Evolutionary conservation across 352 stramenopile species (phyloP), one percentile per base, ranked within the genome.

Genomic region (Phytophthora rubi): DNA sequence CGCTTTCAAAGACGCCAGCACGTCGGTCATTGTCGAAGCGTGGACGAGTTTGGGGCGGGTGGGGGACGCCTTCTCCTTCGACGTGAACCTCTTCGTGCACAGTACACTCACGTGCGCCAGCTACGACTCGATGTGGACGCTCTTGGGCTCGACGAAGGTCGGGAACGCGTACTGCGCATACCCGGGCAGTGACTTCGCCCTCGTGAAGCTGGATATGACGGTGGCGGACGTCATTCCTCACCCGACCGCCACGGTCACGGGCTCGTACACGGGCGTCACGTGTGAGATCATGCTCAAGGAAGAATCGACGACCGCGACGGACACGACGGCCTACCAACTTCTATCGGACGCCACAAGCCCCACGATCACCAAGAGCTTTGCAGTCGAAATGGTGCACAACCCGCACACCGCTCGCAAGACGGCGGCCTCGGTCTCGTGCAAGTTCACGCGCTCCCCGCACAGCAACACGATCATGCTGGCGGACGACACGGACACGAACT

Each of bases 31-130:
- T n/a, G 28, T 89, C 39, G 76, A 89, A 52, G 81, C 79, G 4
- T 89, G 81, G 79, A 82, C 77, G 10, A 61, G 77, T 16, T 89
- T 76, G 51, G 81, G 81, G 10, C 23, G 35, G 70, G 7, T 73
- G 74, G 18, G 52, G 3, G 4, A 16, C n/a, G n/a, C 55, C 7
- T 53, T 47, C 42, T 28, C 51, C 4, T 86, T 86, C 35, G 51
- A 75, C 21, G 64, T 86, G 3, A 63, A 73, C 45, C 59, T 86
- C 28, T 74, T 82, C 42, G 44, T 65, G 37, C 67, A 76, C 59
- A 81, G 69, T 45, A 59, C 62, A 16, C 18, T 62, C n/a, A 42
- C 56, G 2, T 62, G 56, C 8, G 4, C 33, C 15, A 33, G n/a
- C 4, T 62, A 45, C 13, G 42, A 53, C 28, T 28, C 10, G 4